Percentiles rank a stretch among this genome's conserved stretches.
Evolutionary conservation across 306 rosid genomes (phyloP).

Genomic region (Citrullus colocynthis): DNA sequence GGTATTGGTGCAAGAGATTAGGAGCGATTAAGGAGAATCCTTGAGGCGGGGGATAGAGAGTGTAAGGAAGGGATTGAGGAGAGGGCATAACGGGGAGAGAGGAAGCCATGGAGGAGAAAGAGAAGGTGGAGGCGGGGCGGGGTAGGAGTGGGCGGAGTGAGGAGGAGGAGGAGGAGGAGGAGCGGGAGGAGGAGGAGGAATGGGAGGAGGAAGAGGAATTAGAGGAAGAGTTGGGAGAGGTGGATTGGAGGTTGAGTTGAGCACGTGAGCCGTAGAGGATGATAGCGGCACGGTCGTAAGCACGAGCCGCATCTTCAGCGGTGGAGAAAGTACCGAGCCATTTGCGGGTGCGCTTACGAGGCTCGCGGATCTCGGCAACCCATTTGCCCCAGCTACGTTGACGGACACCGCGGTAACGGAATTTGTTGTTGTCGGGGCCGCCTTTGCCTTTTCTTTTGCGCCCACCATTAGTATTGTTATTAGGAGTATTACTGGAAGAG

Average conservation of each 20-base stretch:
- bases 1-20: conserved; percentile 10
- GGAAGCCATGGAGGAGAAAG: conserved; percentile 18
- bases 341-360: conserved; percentile 73
- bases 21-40: conserved; percentile 13
- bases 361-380: conserved; percentile 99
- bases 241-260: conserved; percentile 70
- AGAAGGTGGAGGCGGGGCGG: conserved; percentile 24
- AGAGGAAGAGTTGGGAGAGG: conserved; percentile 22
- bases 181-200: conserved; percentile 11
- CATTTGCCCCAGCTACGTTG: conserved; percentile 98
- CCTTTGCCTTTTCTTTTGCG: conserved; percentile 65
- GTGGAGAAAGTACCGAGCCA: conserved; percentile 95
- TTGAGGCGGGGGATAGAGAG: background rate
- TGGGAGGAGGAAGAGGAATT: conserved; percentile 19
- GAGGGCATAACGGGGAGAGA: conserved; percentile 11
- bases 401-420: conserved; percentile 78
- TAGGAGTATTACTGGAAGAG: background rate
- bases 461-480: background rate
- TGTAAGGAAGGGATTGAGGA: conserved; percentile 1
- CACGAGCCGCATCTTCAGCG: conserved; percentile 89
- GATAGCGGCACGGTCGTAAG: conserved; percentile 90
- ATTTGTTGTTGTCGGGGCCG: conserved; percentile 91
- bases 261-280: conserved; percentile 79
- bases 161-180: conserved; percentile 34
- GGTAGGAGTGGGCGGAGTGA: conserved; percentile 61